These are phyloP conservation scores for Pouteria glomerata DNA, from an alignment of 148 eudicot genomes.

Conservation along the genomic window DNA sequence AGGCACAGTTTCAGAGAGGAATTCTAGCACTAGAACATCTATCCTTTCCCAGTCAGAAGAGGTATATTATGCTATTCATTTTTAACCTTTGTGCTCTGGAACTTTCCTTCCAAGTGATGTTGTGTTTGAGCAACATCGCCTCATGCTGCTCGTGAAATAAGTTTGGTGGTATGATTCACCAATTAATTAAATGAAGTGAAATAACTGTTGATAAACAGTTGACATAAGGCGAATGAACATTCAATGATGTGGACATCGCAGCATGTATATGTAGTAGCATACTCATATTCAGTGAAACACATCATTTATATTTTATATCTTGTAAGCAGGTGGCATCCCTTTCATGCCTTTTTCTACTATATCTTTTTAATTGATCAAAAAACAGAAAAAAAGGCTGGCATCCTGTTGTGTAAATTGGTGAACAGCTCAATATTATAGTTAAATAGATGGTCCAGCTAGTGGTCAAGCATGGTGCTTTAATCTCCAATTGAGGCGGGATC, in stretches of 20 bases:
- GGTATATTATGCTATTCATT: slow-evolving; percentile 29
- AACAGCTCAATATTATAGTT: not conserved
- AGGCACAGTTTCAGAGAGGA: slow-evolving; percentile 54
- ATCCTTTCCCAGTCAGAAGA: slow-evolving; percentile 33
- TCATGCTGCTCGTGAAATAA: not conserved
- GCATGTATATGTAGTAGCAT: not conserved
- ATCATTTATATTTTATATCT: not conserved
- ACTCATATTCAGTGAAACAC: not conserved
- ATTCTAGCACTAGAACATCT: slow-evolving; percentile 33
- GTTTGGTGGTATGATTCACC: no score
- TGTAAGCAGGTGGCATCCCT: no score
- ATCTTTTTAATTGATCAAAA: no score
- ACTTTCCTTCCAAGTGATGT: not conserved
- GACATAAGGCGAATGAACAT: not conserved
- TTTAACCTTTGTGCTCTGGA: not conserved
- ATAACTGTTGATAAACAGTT: not conserved
- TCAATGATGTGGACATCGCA: not conserved
- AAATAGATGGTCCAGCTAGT: not conserved
- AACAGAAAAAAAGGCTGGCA: not conserved
- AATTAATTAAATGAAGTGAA: no score
- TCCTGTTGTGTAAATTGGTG: not conserved
- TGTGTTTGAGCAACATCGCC: not conserved
- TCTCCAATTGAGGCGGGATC: not conserved
- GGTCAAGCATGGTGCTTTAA: not conserved
- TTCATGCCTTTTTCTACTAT: no score